Conservation (phyloP, 2,329 filamentous ascomycete species). For the Sporothrix humicola region DNA sequence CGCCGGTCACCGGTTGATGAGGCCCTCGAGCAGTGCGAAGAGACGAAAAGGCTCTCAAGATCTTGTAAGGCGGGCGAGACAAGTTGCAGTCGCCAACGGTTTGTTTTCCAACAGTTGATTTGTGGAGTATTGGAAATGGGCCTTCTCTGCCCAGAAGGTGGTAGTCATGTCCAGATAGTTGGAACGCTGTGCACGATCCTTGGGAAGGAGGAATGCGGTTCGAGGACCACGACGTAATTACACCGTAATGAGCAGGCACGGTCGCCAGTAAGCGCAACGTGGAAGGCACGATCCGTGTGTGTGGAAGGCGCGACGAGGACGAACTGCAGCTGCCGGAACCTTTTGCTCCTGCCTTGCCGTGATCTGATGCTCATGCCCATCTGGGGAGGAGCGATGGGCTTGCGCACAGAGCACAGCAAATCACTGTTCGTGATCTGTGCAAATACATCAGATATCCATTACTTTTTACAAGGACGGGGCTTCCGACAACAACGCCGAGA, state of each 20-base stretch:
- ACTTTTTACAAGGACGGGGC: not conserved
- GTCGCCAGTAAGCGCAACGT: not conserved
- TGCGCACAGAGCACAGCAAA: slow-evolving; percentile 16
- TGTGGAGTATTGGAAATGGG: not conserved
- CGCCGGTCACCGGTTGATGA: no score
- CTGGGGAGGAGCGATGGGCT: slow-evolving; percentile 15
- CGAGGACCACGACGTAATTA: not conserved
- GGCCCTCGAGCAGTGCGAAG: not conserved
- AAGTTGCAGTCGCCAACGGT: not conserved
- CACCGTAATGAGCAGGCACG: not conserved
- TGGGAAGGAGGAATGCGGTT: not conserved
- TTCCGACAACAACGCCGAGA: not conserved
- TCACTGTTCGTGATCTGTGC: slow-evolving; percentile 18
- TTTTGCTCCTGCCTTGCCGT: not conserved
- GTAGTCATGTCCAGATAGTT: not conserved
- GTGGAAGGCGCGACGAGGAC: not conserved
- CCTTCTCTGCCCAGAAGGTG: no score
- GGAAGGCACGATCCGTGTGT: slow-evolving; percentile 15
- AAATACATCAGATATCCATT: not conserved
- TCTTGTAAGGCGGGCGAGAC: not conserved
- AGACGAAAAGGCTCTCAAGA: not conserved
- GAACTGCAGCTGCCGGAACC: not conserved
- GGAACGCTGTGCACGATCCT: not conserved
- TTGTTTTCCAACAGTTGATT: not conserved
- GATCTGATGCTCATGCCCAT: slow-evolving; percentile 5